These are phyloP conservation scores for Termitomyces sp. DNA, from an alignment of 768 basidiomycete genomes.

Conservation along the genomic window DNA sequence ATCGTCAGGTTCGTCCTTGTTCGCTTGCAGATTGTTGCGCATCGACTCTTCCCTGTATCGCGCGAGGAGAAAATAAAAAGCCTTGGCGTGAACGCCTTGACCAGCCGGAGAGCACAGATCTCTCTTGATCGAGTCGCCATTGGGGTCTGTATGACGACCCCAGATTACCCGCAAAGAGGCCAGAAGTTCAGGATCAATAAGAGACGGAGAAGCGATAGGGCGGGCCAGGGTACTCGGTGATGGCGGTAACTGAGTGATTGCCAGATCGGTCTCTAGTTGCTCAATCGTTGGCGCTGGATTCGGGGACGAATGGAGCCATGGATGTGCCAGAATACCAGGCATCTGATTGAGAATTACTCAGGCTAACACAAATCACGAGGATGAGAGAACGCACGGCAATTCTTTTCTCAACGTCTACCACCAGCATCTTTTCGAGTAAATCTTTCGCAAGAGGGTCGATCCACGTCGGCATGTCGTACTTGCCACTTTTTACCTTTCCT, in stretches of 20 bases:
- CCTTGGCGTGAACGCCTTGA: constrained; percentile 74
- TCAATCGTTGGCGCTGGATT: constrained; percentile 20
- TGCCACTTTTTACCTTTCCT: constrained; percentile 82
- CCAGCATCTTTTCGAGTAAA: constrained; percentile 81
- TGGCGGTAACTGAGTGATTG: constrained; percentile 46
- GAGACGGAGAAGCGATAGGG: constrained; percentile 62
- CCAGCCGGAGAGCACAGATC: constrained; percentile 72
- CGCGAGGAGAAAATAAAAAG: constrained; percentile 82
- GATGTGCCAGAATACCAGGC: constrained; percentile 79
- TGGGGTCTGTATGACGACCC: constrained; percentile 65
- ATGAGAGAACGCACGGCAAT: constrained; percentile 60
- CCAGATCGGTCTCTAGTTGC: constrained; percentile 13
- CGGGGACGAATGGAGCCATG: constrained; percentile 57
- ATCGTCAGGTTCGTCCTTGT: constrained; percentile 29
- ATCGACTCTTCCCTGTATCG: constrained; percentile 64
- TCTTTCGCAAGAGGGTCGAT: constrained; percentile 84
- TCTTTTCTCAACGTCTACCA: constrained; percentile 75
- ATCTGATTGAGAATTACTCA: constrained; percentile 48
- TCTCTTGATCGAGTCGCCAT: constrained; percentile 49
- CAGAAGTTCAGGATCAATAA: constrained; percentile 77
- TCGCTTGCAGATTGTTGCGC: constrained; percentile 45
- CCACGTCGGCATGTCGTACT: constrained; percentile 78
- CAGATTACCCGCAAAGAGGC: constrained; percentile 80
- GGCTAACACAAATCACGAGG: background rate
- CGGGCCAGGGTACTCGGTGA: constrained; percentile 65